Conservation (phyloP, 2,329 filamentous ascomycete genomes). For the Harringtonia aguacate region DNA sequence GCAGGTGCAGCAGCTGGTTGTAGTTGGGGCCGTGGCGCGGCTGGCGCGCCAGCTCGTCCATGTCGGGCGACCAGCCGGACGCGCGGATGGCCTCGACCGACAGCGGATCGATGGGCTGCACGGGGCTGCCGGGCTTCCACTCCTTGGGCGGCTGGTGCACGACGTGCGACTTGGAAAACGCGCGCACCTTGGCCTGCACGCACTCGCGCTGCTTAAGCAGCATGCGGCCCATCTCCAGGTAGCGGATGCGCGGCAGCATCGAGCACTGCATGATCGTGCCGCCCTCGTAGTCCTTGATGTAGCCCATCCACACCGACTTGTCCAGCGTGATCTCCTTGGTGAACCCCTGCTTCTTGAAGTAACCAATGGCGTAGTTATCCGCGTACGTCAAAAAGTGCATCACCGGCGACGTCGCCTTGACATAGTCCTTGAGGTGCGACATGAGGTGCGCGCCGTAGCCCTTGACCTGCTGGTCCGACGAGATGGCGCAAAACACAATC, state of each 20-base stretch:
- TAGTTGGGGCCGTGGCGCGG: constrained; percentile 95
- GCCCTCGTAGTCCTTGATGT: constrained; percentile 98
- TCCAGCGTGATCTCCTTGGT: constrained; percentile 96
- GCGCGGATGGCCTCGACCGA: constrained; percentile 79
- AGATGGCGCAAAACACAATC: constrained; percentile 97
- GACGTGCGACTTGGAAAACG: constrained; percentile 79
- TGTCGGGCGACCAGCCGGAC: constrained; percentile 91
- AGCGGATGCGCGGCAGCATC: constrained; percentile 91
- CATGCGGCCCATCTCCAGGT: constrained; percentile 88
- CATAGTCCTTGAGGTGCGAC: constrained; percentile 96
- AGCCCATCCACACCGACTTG: constrained; percentile 92
- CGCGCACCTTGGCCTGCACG: constrained; percentile 88
- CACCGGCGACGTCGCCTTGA: constrained; percentile 90
- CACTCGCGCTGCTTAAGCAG: constrained; percentile 94
- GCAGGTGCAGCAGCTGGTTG: constrained; percentile 81
- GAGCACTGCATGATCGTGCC: constrained; percentile 99
- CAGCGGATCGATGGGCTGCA: constrained; percentile 70
- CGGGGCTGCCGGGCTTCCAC: constrained; percentile 58
- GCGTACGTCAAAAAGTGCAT: constrained; percentile 99
- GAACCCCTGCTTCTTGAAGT: constrained; percentile 98
- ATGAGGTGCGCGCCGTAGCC: constrained; percentile 96
- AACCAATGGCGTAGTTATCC: constrained; percentile 97
- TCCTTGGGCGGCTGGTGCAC: constrained; percentile 76
- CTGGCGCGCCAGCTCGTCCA: constrained; percentile 93
- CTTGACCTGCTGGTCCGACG: constrained; percentile 96